Evolutionary conservation across 257 asterid species (phyloP).

Genomic region (Solanum chaucha): DNA sequence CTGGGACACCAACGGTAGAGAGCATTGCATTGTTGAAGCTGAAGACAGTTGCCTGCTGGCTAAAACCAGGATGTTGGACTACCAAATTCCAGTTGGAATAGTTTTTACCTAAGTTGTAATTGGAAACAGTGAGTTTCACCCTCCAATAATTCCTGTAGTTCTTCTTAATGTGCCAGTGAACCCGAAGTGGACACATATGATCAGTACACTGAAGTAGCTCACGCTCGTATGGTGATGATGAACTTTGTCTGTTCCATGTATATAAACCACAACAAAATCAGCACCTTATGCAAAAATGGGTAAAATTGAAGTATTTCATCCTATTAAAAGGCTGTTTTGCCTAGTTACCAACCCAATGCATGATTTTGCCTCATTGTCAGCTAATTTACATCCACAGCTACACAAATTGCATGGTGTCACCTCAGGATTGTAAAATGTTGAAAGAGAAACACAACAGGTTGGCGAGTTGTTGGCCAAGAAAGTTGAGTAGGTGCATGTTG

Average conservation of each 20-base stretch:
- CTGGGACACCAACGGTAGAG: constrained; percentile 32
- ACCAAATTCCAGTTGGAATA: constrained; percentile 58
- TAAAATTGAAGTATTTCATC: not conserved
- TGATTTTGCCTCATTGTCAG: constrained; percentile 20
- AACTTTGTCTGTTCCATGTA: constrained; percentile 30
- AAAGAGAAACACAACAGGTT: constrained; percentile 57
- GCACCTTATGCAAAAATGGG: not conserved
- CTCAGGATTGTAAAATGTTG: constrained; percentile 52
- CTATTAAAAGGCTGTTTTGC: not conserved
- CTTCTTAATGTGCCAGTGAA: constrained; percentile 65
- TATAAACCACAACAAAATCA: not conserved
- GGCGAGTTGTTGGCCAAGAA: constrained; percentile 40
- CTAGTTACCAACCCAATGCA: constrained; percentile 49
- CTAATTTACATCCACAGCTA: constrained; percentile 58
- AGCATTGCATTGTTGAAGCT: constrained; percentile 48
- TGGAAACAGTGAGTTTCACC: constrained; percentile 57
- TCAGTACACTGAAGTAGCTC: constrained; percentile 49
- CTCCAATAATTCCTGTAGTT: constrained; percentile 49
- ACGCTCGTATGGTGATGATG: constrained; percentile 20
- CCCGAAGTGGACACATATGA: constrained; percentile 67
- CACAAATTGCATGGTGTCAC: constrained; percentile 50
- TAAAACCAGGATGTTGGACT: constrained; percentile 58
- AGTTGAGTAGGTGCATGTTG: constrained; percentile 54
- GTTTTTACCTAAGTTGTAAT: constrained; percentile 40
- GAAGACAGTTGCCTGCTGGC: constrained; percentile 22